Conservation (phyloP, 768 basidiomycete genomes). For the Candolleomyces efflorescens region DNA sequence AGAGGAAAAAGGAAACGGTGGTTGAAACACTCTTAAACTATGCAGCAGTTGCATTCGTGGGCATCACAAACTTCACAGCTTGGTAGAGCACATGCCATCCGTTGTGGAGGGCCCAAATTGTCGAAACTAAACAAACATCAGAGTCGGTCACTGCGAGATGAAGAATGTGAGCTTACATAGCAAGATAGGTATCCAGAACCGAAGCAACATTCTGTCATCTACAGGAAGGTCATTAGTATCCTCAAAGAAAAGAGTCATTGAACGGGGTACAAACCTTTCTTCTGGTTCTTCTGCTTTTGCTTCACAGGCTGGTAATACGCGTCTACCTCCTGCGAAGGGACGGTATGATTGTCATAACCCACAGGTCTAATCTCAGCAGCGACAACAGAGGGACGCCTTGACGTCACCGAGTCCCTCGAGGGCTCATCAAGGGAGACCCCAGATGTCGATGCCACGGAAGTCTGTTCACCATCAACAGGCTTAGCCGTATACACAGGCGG, state of each 20-base stretch:
- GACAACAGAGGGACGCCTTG: conserved; percentile 17
- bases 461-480: conserved; percentile 26
- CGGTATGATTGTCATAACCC: conserved; percentile 39
- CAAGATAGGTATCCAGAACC: conserved; percentile 86
- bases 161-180: conserved; percentile 49
- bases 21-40: neutral
- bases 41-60: neutral
- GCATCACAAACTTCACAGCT: conserved; percentile 13
- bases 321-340: conserved; percentile 66
- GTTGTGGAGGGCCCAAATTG: conserved; percentile 57
- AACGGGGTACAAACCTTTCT: conserved; percentile 56
- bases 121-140: conserved; percentile 41
- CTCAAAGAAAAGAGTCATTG: neutral
- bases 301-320: conserved; percentile 61
- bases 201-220: conserved; percentile 47
- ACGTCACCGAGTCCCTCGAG: conserved; percentile 5
- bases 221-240: neutral
- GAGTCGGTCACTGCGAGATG: neutral
- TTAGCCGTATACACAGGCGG: conserved; percentile 75
- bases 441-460: conserved; percentile 12
- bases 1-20: neutral
- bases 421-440: neutral
- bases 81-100: conserved; percentile 50
- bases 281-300: conserved; percentile 44
- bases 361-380: conserved; percentile 33